These are phyloP conservation scores for Claviceps spartinae DNA, from an alignment of 2,329 filamentous ascomycete species.

Conservation along the genomic window DNA sequence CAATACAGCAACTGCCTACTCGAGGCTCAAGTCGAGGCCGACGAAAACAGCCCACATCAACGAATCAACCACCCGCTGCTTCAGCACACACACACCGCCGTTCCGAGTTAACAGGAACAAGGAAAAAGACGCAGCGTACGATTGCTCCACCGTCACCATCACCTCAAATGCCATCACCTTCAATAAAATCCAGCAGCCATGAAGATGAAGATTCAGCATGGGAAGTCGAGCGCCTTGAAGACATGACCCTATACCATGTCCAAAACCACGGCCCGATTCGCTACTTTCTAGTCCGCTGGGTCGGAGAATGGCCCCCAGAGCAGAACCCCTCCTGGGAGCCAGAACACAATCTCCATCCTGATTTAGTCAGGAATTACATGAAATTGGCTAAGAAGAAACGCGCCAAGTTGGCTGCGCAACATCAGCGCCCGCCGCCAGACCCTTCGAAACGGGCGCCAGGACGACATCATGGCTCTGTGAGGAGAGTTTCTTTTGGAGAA, in stretches of 20 bases:
- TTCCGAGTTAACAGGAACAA: background rate
- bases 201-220: conserved; percentile 18
- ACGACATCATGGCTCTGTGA: conserved; percentile 15
- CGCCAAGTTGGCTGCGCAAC: conserved; percentile 1
- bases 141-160: background rate
- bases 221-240: conserved; percentile 32
- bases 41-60: background rate
- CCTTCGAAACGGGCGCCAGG: background rate
- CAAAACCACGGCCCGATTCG: conserved; percentile 23
- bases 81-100: conserved; percentile 2
- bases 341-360: conserved; percentile 31
- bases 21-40: background rate
- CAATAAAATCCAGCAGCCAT: background rate
- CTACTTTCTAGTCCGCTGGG: conserved; percentile 41
- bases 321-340: conserved; percentile 48
- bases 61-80: background rate
- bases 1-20: background rate
- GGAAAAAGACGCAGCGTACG: background rate
- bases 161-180: background rate
- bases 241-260: conserved; percentile 23
- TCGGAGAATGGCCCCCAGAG: conserved; percentile 40
- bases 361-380: conserved; percentile 28
- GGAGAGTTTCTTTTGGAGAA: conserved; percentile 3
- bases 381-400: conserved; percentile 17
- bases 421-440: background rate